phyloP scores from a whole-genome alignment of 768 basidiomycete genomes.

The Hygrophorus pudorinus region DNA sequence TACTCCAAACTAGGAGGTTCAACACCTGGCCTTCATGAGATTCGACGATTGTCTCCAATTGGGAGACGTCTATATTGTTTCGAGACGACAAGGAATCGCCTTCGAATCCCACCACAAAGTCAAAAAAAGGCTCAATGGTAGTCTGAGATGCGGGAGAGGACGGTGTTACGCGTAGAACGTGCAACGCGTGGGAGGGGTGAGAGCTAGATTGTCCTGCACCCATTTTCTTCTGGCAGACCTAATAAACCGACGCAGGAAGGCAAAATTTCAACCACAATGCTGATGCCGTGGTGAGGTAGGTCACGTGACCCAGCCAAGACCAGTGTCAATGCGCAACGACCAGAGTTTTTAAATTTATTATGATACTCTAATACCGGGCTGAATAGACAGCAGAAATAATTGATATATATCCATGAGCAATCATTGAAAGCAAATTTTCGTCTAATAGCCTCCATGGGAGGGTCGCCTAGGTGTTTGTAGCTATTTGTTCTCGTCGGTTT shows the following conservation, averaged over 20 bases:
- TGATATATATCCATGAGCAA: too few species aligned
- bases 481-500: too few species aligned
- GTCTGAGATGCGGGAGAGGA: conserved; percentile 83
- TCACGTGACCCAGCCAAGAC: too few species aligned
- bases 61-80: conserved; percentile 53
- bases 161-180: conserved; percentile 85
- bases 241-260: background rate
- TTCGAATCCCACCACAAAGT: conserved; percentile 90
- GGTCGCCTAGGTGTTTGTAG: too few species aligned
- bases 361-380: too few species aligned
- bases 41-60: conserved; percentile 76
- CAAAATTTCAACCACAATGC: background rate
- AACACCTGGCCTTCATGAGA: conserved; percentile 62
- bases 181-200: conserved; percentile 55
- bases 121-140: conserved; percentile 86
- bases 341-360: too few species aligned
- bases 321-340: too few species aligned
- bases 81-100: conserved; percentile 47
- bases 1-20: conserved; percentile 75
- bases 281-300: background rate
- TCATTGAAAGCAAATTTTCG: too few species aligned
- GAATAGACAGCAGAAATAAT: too few species aligned
- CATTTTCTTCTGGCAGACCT: conserved; percentile 28
- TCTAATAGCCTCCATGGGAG: too few species aligned
- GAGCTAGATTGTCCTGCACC: conserved; percentile 66